A percentile compares a stretch with the other conserved stretches of the same genome.
phyloP scores from a whole-genome alignment of 202 grass and related monocot species.

The Hordeum pubiflorum region DNA sequence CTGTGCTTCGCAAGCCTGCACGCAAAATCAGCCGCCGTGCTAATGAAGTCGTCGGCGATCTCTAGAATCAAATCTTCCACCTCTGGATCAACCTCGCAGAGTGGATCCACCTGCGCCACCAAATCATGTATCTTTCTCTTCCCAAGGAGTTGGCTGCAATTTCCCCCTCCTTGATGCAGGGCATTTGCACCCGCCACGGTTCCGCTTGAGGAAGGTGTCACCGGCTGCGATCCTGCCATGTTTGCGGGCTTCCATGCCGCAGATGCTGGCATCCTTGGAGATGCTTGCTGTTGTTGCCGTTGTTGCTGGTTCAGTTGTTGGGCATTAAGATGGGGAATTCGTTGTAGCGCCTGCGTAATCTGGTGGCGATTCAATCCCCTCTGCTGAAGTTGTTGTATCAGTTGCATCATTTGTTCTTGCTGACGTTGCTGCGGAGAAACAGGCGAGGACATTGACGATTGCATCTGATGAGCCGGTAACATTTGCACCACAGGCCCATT shows the following conservation, averaged over 20 bases:
- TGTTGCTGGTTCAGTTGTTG: conserved; percentile 48
- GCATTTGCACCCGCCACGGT: conserved; percentile 45
- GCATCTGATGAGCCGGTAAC: conserved; percentile 46
- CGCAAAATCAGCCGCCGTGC: conserved; percentile 63
- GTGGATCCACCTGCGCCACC: conserved; percentile 81
- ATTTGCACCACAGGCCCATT: conserved; percentile 62
- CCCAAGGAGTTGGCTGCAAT: conserved; percentile 56
- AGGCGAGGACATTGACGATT: conserved; percentile 37
- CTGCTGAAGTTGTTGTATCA: conserved; percentile 51
- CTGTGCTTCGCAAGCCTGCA: conserved; percentile 87
- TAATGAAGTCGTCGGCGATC: conserved; percentile 78
- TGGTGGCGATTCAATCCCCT: conserved; percentile 47
- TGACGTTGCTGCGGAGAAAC: conserved; percentile 55
- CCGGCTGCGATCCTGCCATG: conserved; percentile 43
- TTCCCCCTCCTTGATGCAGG: conserved; percentile 58
- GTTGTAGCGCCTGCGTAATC: conserved; percentile 45
- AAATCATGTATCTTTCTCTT: conserved; percentile 96
- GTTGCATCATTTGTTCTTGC: conserved; percentile 46
- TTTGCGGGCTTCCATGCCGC: conserved; percentile 36
- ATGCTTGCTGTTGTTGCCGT: conserved; percentile 55
- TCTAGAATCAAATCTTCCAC: conserved; percentile 74
- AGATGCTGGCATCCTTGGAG: conserved; percentile 47
- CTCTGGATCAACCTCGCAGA: conserved; percentile 54
- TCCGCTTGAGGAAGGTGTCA: conserved; percentile 41
- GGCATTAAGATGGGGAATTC: conserved; percentile 39